These are phyloP conservation scores for Pestalotiopsis sp. DNA, from an alignment of 2,329 filamentous ascomycete genomes.

Conservation along the genomic window DNA sequence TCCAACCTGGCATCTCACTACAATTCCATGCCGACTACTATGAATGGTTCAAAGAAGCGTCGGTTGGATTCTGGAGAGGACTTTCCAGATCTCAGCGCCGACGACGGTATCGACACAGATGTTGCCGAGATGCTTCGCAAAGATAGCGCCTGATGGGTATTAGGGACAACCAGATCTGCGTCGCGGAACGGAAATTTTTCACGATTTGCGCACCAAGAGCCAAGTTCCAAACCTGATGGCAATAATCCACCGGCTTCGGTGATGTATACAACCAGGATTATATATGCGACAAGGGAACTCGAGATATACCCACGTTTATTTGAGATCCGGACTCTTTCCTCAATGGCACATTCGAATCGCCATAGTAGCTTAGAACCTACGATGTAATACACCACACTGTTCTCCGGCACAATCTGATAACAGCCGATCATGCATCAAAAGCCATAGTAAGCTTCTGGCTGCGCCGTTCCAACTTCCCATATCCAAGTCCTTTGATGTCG, in stretches of 20 bases:
- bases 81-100: constrained; percentile 55
- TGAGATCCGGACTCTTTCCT: background rate
- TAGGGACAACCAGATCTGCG: no score
- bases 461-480: background rate
- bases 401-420: no score
- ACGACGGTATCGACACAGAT: constrained; percentile 59
- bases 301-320: background rate
- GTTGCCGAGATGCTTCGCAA: constrained; percentile 57
- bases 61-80: constrained; percentile 54
- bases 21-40: constrained; percentile 50
- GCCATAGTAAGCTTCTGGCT: background rate
- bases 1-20: constrained; percentile 45
- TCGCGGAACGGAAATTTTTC: no score
- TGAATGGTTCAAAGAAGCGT: constrained; percentile 59
- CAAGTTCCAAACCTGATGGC: background rate
- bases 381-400: background rate
- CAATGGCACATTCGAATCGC: background rate
- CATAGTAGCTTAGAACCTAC: background rate
- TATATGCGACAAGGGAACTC: background rate
- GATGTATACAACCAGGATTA: background rate
- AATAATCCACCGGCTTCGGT: background rate
- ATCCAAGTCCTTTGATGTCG: background rate
- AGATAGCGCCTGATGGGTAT: constrained; percentile 32
- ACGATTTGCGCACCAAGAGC: no score
- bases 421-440: background rate